Conservation (phyloP, 1,284 basidiomycete species). For the Apiotrichum veenhuisii region DNA sequence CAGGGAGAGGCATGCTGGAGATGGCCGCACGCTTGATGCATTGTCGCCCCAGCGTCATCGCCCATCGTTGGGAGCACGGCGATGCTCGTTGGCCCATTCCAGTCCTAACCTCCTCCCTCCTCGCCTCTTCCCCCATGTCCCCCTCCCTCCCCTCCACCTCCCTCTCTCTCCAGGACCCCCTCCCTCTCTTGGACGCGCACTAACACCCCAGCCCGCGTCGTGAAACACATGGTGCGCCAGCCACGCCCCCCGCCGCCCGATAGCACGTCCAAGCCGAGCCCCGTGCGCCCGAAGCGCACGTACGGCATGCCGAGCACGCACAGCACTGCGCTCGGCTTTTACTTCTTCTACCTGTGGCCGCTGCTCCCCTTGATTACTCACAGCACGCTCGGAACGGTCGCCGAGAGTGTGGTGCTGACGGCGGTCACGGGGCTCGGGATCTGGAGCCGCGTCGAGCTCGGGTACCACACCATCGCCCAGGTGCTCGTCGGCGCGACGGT, state of each 20-base stretch:
- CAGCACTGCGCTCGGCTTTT: conserved; percentile 69
- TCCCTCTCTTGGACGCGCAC: too few species aligned
- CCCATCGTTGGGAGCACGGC: too few species aligned
- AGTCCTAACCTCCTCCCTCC: too few species aligned
- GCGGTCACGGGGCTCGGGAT: conserved; percentile 53
- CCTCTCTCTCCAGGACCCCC: too few species aligned
- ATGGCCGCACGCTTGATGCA: too few species aligned
- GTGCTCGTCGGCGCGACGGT: conserved; percentile 63
- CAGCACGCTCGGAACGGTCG: conserved; percentile 46
- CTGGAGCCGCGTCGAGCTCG: conserved; percentile 69
- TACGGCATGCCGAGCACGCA: conserved; percentile 85
- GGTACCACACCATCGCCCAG: conserved; percentile 74
- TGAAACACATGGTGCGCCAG: conserved; percentile 67
- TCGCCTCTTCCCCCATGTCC: too few species aligned
- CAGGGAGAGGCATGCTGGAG: too few species aligned
- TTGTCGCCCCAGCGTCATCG: too few species aligned
- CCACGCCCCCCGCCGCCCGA: conserved; percentile 59
- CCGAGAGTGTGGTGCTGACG: conserved; percentile 34
- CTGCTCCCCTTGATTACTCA: conserved; percentile 56
- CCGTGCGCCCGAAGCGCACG: conserved; percentile 35
- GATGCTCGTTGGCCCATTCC: too few species aligned
- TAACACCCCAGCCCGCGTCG: conserved; percentile 57
- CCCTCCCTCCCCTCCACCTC: too few species aligned
- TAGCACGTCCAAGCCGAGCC: conserved; percentile 9
- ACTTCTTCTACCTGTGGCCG: conserved; percentile 63